These are phyloP conservation scores for Colletotrichum sojae DNA, from an alignment of 2,329 filamentous ascomycete genomes.

Conservation along the genomic window DNA sequence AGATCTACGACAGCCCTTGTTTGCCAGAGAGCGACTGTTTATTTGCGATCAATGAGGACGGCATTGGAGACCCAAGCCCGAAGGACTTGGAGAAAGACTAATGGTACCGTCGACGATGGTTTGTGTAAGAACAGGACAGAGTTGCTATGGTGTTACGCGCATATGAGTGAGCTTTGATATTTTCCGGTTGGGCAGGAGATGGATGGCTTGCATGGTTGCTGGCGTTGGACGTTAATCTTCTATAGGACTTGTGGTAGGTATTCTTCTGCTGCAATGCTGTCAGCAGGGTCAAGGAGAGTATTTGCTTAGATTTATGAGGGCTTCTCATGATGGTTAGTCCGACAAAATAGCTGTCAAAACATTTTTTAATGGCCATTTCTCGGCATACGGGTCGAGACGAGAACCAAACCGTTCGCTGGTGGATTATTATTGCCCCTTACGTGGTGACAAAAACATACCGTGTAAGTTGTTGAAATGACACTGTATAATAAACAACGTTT, in stretches of 20 bases:
- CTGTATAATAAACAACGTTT: conserved; percentile 47
- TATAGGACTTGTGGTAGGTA: conserved; percentile 25
- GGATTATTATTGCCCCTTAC: too few relatives aligned
- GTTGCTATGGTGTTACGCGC: conserved; percentile 23
- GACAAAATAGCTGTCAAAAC: not conserved
- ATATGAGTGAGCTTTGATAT: conserved; percentile 27
- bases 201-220: conserved; percentile 44
- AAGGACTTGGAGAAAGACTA: conserved; percentile 94
- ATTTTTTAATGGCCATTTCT: too few relatives aligned
- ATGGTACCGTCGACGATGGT: not conserved
- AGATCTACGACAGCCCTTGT: conserved; percentile 99
- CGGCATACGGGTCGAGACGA: too few relatives aligned
- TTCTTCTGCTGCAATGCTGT: conserved; percentile 11
- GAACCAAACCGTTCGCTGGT: too few relatives aligned
- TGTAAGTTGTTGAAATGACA: not conserved
- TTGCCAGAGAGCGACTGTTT: conserved; percentile 95
- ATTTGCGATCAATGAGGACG: conserved; percentile 97
- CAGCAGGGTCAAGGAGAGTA: not conserved
- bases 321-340: not conserved
- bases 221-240: conserved; percentile 48
- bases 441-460: too few relatives aligned
- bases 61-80: conserved; percentile 94
- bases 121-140: not conserved
- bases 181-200: conserved; percentile 17
- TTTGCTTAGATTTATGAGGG: conserved; percentile 14